Percentiles rank a stretch among this genome's conserved stretches.
Conservation (phyloP, 331 rosid species). For the Acacia concinna region DNA sequence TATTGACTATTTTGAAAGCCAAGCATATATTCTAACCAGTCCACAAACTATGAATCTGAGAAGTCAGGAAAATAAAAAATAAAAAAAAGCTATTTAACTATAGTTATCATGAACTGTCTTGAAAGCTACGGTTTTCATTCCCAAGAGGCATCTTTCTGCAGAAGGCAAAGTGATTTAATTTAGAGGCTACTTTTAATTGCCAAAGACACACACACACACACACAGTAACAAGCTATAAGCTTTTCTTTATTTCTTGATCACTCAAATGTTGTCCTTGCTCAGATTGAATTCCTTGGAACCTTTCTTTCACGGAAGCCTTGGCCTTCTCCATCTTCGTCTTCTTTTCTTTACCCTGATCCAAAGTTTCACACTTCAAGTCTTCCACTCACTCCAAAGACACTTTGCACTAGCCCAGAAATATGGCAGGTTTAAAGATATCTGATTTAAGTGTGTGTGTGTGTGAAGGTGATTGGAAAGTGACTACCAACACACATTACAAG, state of each 20-base stretch:
- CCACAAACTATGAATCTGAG: conserved; percentile 13
- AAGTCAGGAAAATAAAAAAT: conserved; percentile 19
- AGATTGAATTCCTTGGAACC: conserved; percentile 52
- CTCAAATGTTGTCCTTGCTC: conserved; percentile 58
- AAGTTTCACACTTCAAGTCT: conserved; percentile 36
- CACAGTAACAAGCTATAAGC: conserved; percentile 18
- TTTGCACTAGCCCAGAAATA: conserved; percentile 24
- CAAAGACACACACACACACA: conserved; percentile 21
- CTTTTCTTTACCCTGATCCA: conserved; percentile 62
- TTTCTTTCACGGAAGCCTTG: conserved; percentile 58
- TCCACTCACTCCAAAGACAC: conserved; percentile 34
- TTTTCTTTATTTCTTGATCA: conserved; percentile 38
- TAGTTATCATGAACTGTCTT: conserved; percentile 30
- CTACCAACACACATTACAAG: neutral
- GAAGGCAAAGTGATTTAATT: conserved; percentile 28
- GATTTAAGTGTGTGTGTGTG: no score
- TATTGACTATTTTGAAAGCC: neutral
- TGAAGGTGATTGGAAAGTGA: conserved; percentile 27
- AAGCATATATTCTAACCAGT: conserved; percentile 21
- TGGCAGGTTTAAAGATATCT: conserved; percentile 10
- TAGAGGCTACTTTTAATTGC: conserved; percentile 31
- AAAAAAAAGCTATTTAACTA: conserved; percentile 17
- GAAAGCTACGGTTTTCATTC: conserved; percentile 45
- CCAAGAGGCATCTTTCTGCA: conserved; percentile 49
- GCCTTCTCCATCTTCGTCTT: conserved; percentile 55